Conservation (phyloP, 1,284 basidiomycete species). For the Marasmius tenuissimus region DNA sequence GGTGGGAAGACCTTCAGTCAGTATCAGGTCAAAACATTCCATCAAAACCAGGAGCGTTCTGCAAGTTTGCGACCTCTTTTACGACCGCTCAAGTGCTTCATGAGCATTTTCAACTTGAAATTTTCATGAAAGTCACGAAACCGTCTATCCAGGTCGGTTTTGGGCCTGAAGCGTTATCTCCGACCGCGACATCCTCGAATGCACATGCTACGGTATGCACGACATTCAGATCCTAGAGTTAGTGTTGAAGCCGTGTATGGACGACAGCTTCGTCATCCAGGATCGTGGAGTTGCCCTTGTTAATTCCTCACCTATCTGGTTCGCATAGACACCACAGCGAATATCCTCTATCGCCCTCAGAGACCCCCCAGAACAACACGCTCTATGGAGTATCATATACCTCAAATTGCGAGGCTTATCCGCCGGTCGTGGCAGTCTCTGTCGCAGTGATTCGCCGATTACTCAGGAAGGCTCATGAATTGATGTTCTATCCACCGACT, state of each 20-base stretch:
- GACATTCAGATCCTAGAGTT: constrained; percentile 95
- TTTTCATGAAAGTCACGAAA: constrained; percentile 95
- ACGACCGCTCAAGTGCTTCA: constrained; percentile 6
- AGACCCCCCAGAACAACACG: constrained; percentile 98
- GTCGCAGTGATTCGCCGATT: no score
- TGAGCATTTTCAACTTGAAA: constrained; percentile 61
- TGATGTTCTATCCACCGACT: no score
- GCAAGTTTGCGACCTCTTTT: constrained; percentile 43
- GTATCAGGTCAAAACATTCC: constrained; percentile 98
- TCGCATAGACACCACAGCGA: constrained; percentile 99
- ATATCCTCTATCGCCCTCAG: constrained; percentile 97
- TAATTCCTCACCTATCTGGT: no score
- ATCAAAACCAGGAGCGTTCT: constrained; percentile 83
- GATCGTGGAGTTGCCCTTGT: constrained; percentile 96
- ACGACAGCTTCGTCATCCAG: constrained; percentile 98
- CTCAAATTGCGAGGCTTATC: constrained; percentile 97
- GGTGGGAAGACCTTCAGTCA: constrained; percentile 98
- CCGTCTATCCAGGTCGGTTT: constrained; percentile 98
- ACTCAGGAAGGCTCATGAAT: no score
- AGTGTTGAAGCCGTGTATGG: constrained; percentile 99
- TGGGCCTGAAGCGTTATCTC: no score
- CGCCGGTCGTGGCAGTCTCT: no score
- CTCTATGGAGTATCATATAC: constrained; percentile 99
- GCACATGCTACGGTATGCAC: constrained; percentile 98
- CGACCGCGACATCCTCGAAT: constrained; percentile 95